phyloP scores from a whole-genome alignment of 139 green algal genomes.

The Ettlia oleoabundans region DNA sequence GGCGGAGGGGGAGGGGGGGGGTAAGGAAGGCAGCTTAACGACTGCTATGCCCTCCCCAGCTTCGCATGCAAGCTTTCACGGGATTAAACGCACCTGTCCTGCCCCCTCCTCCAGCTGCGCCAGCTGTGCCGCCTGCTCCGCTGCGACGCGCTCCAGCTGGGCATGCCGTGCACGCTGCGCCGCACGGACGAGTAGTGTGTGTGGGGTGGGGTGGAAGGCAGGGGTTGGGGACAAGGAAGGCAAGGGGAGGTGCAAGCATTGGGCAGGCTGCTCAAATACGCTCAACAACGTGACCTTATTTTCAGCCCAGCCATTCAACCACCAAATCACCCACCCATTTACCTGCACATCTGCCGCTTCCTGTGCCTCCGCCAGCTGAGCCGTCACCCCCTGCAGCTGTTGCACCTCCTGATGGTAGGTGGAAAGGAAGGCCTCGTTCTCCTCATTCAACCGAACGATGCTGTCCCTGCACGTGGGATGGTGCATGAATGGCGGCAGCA shows the following conservation, averaged over 20 bases:
- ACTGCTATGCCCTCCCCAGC: no score
- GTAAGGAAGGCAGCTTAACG: no score
- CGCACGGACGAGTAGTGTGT: no score
- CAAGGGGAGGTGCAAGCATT: no score
- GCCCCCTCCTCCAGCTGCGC: not conserved
- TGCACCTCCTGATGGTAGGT: not conserved
- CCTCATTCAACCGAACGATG: slow-evolving; percentile 13
- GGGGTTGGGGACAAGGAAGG: no score
- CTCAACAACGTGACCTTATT: no score
- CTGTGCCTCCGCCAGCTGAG: not conserved
- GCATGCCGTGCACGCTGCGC: slow-evolving; percentile 1
- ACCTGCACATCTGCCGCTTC: no score
- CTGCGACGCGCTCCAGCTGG: not conserved
- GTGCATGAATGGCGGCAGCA: not conserved
- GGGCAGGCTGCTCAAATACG: no score
- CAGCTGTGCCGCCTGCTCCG: not conserved
- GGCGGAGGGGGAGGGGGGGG: not conserved
- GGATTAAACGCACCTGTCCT: not conserved
- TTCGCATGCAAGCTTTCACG: no score
- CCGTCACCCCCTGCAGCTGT: slow-evolving; percentile 19
- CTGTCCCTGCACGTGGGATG: not conserved
- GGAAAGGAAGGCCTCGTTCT: not conserved
- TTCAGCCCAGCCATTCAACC: no score
- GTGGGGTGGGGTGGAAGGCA: no score
- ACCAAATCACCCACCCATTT: no score